phyloP scores from a whole-genome alignment of 2,329 filamentous ascomycete species.

The Neoarthrinium moseri region DNA sequence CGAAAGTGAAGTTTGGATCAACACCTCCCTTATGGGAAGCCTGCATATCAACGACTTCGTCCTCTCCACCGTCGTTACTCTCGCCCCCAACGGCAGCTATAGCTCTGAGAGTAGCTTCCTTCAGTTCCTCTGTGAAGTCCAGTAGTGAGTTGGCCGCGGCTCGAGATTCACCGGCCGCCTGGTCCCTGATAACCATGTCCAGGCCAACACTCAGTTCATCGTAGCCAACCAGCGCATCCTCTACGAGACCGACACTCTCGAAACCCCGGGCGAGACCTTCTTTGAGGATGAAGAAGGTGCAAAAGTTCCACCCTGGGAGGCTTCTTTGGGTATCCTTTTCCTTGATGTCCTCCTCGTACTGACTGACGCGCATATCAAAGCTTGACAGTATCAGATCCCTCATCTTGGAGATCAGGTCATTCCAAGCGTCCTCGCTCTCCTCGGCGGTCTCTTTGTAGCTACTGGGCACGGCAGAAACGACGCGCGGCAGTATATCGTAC shows the following conservation, averaged over 20 bases:
- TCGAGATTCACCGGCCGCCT: slow-evolving; percentile 59
- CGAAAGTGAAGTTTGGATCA: slow-evolving; percentile 37
- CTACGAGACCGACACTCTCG: slow-evolving; percentile 91
- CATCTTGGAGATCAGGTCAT: slow-evolving; percentile 80
- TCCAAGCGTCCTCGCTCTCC: slow-evolving; percentile 80
- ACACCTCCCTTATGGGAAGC: slow-evolving; percentile 29
- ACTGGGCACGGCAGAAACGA: slow-evolving; percentile 61
- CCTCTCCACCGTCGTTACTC: slow-evolving; percentile 29
- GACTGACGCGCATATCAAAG: slow-evolving; percentile 85
- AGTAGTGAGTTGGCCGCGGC: slow-evolving; percentile 73
- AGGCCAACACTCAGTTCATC: slow-evolving; percentile 89
- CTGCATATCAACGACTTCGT: slow-evolving; percentile 51
- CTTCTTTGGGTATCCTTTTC: slow-evolving; percentile 86
- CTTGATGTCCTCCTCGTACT: slow-evolving; percentile 96
- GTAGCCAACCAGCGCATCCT: slow-evolving; percentile 92
- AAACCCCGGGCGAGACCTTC: slow-evolving; percentile 92
- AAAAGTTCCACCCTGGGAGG: slow-evolving; percentile 97
- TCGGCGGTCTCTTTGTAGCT: slow-evolving; percentile 69
- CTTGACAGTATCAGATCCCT: slow-evolving; percentile 84
- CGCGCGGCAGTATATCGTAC: slow-evolving; percentile 61
- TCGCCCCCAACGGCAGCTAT: slow-evolving; percentile 38
- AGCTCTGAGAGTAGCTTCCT: slow-evolving; percentile 53
- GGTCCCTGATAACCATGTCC: slow-evolving; percentile 77
- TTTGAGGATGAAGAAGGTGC: slow-evolving; percentile 97
- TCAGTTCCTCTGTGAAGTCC: slow-evolving; percentile 71